phyloP scores from a whole-genome alignment of 2,329 filamentous ascomycete species.

The Ceratocystis variospora region DNA sequence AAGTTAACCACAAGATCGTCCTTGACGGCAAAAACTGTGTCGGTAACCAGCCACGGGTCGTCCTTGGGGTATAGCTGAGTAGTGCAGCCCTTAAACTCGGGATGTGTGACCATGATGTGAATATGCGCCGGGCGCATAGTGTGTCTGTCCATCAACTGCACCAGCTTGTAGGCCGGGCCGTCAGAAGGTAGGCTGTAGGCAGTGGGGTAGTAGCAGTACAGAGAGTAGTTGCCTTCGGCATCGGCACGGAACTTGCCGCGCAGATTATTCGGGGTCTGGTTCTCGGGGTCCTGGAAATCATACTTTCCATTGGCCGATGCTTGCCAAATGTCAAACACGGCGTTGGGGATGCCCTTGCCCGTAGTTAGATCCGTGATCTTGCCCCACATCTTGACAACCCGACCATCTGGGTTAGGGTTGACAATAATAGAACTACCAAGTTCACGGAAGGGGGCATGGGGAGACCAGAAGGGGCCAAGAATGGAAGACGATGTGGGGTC shows the following conservation, averaged over 20 bases:
- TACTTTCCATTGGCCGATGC: slow-evolving; percentile 63
- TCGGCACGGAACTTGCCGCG: slow-evolving; percentile 62
- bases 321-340: slow-evolving; percentile 68
- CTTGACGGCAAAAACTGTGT: slow-evolving; percentile 39
- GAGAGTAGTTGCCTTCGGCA: slow-evolving; percentile 54
- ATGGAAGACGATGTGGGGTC: slow-evolving; percentile 62
- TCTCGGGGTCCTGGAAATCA: slow-evolving; percentile 60
- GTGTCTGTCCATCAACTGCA: slow-evolving; percentile 35
- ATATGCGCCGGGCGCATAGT: slow-evolving; percentile 38
- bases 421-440: slow-evolving; percentile 54
- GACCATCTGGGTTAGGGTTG: slow-evolving; percentile 42
- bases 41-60: slow-evolving; percentile 46
- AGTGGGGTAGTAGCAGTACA: slow-evolving; percentile 64
- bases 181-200: slow-evolving; percentile 58
- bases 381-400: slow-evolving; percentile 55
- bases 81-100: slow-evolving; percentile 56
- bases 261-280: slow-evolving; percentile 59
- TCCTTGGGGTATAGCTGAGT: slow-evolving; percentile 64
- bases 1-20: slow-evolving; percentile 39
- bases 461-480: slow-evolving; percentile 66
- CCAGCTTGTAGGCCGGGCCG: slow-evolving; percentile 33
- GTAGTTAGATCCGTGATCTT: slow-evolving; percentile 50
- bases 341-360: slow-evolving; percentile 50
- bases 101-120: slow-evolving; percentile 42
- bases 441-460: slow-evolving; percentile 57